phyloP scores from a whole-genome alignment of 108 stramenopile species.

The Fragilariopsis cylindrus region DNA sequence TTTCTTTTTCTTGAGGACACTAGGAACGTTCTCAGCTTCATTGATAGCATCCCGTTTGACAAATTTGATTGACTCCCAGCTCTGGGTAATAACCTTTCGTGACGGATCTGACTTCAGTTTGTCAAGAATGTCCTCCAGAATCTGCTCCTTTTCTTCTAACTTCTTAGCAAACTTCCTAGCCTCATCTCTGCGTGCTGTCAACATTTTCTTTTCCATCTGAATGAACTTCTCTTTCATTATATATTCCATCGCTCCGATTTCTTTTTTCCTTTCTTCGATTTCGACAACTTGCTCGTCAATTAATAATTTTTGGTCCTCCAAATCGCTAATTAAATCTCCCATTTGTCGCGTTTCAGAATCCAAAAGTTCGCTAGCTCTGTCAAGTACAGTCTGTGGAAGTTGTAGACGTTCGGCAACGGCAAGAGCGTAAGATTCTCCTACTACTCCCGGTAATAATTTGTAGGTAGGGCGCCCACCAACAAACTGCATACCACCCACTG shows the following conservation, averaged over 20 bases:
- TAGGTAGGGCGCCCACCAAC: constrained; percentile 87
- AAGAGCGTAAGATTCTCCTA: constrained; percentile 92
- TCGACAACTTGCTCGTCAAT: constrained; percentile 74
- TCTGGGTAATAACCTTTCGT: constrained; percentile 79
- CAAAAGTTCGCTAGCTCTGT: constrained; percentile 77
- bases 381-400: constrained; percentile 71
- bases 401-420: constrained; percentile 83
- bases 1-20: constrained; percentile 49
- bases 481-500: constrained; percentile 93
- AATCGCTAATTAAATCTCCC: constrained; percentile 82
- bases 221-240: constrained; percentile 71
- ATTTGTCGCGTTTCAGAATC: constrained; percentile 86
- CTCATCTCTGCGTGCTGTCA: constrained; percentile 74
- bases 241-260: constrained; percentile 67
- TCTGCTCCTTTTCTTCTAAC: constrained; percentile 87
- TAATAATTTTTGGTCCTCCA: constrained; percentile 77
- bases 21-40: constrained; percentile 75
- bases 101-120: constrained; percentile 80
- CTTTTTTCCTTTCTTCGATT: constrained; percentile 63
- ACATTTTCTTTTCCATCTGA: constrained; percentile 64
- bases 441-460: constrained; percentile 84
- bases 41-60: constrained; percentile 76
- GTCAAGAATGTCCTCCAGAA: constrained; percentile 83
- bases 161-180: constrained; percentile 79
- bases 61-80: constrained; percentile 86